phyloP scores from a whole-genome alignment of 257 asterid genomes.

The Ilex asprella region DNA sequence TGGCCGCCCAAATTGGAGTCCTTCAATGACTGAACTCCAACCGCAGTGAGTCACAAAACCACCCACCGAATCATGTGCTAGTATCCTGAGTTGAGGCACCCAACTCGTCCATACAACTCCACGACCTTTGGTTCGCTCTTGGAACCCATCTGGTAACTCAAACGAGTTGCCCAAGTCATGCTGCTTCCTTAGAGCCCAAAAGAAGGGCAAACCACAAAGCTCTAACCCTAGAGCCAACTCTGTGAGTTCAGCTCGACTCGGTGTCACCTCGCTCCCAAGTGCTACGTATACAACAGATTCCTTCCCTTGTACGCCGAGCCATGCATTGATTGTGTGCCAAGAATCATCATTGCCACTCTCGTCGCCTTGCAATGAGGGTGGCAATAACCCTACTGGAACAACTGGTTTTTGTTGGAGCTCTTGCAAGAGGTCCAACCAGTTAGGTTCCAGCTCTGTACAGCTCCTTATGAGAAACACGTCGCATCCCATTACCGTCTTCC shows the following conservation, averaged over 20 bases:
- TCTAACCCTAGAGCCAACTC: slow-evolving; percentile 73
- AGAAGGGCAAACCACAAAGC: slow-evolving; percentile 55
- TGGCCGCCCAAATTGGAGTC: slow-evolving; percentile 23
- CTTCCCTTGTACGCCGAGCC: slow-evolving; percentile 14
- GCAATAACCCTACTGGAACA: slow-evolving; percentile 21
- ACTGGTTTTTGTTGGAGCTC: slow-evolving; percentile 18
- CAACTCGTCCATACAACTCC: slow-evolving; percentile 26
- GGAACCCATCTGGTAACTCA: slow-evolving; percentile 50
- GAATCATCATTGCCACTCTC: not conserved
- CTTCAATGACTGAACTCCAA: too few species aligned
- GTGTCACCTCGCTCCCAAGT: slow-evolving; percentile 69
- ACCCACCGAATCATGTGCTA: too few species aligned
- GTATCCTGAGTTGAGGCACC: too few species aligned
- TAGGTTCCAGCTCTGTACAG: slow-evolving; percentile 17
- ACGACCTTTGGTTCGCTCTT: slow-evolving; percentile 26
- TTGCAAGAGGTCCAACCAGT: slow-evolving; percentile 21
- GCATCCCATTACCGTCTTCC: not conserved
- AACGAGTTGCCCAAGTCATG: slow-evolving; percentile 25
- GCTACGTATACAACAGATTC: slow-evolving; percentile 44
- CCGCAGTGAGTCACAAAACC: too few species aligned
- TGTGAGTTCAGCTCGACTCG: slow-evolving; percentile 33
- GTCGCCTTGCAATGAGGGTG: not conserved
- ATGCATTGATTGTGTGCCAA: slow-evolving; percentile 10
- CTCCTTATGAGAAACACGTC: slow-evolving; percentile 15
- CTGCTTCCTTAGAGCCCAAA: slow-evolving; percentile 53